phyloP scores from a whole-genome alignment of 2,329 filamentous ascomycete species.

The Ophiostoma ips region DNA sequence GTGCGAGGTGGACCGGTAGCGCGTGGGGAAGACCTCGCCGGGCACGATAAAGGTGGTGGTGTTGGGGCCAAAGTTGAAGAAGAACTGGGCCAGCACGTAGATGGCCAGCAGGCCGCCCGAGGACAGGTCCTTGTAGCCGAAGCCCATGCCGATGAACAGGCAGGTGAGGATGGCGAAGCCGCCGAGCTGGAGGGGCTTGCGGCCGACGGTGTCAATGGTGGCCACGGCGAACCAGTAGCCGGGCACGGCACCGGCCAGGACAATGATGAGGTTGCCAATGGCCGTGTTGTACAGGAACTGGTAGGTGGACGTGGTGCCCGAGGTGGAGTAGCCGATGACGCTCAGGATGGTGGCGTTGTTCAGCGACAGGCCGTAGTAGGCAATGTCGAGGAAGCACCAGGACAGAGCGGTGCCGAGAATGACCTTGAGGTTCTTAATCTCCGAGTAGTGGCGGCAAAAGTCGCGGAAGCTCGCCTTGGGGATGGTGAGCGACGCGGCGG shows the following conservation, averaged over 20 bases:
- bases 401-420: constrained; percentile 54
- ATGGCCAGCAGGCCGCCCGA: constrained; percentile 39
- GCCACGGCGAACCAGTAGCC: constrained; percentile 75
- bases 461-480: constrained; percentile 60
- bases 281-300: constrained; percentile 59
- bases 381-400: constrained; percentile 60
- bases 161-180: constrained; percentile 48
- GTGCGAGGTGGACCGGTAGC: constrained; percentile 43
- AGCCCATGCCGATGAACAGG: constrained; percentile 49
- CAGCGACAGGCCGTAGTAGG: constrained; percentile 55
- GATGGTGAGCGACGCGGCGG: constrained; percentile 40
- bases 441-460: constrained; percentile 55
- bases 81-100: constrained; percentile 43
- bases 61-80: constrained; percentile 47
- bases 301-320: constrained; percentile 42
- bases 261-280: constrained; percentile 64
- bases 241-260: constrained; percentile 65
- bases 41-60: constrained; percentile 43
- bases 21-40: constrained; percentile 42
- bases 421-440: constrained; percentile 58
- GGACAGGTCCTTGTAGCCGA: constrained; percentile 41
- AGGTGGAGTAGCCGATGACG: constrained; percentile 56
- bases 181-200: constrained; percentile 61
- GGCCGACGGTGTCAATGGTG: constrained; percentile 53
- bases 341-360: constrained; percentile 62